phyloP scores from a whole-genome alignment of 192 early-diverging fungal genomes.

The Allomyces arbusculus region DNA sequence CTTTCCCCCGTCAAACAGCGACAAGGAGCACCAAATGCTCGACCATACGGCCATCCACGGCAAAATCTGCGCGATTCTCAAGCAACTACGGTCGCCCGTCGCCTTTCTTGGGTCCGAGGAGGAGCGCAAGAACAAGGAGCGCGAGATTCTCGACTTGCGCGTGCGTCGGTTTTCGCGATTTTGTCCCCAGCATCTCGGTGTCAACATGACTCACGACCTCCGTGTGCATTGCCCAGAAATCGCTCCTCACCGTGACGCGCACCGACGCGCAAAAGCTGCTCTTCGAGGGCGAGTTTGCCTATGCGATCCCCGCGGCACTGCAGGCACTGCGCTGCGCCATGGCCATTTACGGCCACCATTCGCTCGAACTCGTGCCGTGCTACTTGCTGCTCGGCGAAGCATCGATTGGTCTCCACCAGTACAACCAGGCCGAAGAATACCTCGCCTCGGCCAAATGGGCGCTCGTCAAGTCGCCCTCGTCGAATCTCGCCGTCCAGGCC shows the following conservation, averaged over 20 bases:
- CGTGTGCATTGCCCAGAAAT: neutral
- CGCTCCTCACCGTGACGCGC: slow-evolving; percentile 22
- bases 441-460: slow-evolving; percentile 37
- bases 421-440: slow-evolving; percentile 34
- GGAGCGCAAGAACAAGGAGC: slow-evolving; percentile 11
- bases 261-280: slow-evolving; percentile 34
- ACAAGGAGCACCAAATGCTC: slow-evolving; percentile 24
- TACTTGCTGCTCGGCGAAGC: slow-evolving; percentile 38
- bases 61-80: slow-evolving; percentile 24
- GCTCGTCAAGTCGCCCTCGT: slow-evolving; percentile 16
- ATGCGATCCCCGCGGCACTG: slow-evolving; percentile 36
- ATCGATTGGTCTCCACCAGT: slow-evolving; percentile 29
- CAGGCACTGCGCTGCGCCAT: slow-evolving; percentile 34
- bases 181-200: too few relatives aligned
- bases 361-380: slow-evolving; percentile 30
- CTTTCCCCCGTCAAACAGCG: slow-evolving; percentile 6
- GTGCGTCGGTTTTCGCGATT: too few relatives aligned
- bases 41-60: slow-evolving; percentile 30
- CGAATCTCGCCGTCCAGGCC: slow-evolving; percentile 7
- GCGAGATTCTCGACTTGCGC: neutral
- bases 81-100: slow-evolving; percentile 25
- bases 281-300: slow-evolving; percentile 33
- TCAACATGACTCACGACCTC: too few relatives aligned
- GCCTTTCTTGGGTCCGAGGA: slow-evolving; percentile 32
- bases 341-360: slow-evolving; percentile 24